These are phyloP conservation scores for Pterocarpus macrocarpus DNA, from an alignment of 306 rosid species.

Conservation along the genomic window DNA sequence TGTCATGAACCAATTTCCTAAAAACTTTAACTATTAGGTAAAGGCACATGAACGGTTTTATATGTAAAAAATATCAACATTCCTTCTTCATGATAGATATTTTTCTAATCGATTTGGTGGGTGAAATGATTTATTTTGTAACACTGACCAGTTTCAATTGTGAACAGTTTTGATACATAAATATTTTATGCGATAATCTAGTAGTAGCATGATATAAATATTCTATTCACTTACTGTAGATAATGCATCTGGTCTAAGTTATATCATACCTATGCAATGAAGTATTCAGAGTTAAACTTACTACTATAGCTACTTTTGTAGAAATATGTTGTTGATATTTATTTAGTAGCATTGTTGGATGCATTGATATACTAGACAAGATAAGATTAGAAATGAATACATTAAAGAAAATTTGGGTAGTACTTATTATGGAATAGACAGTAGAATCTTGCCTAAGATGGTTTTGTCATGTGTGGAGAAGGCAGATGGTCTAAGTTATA, in stretches of 20 bases:
- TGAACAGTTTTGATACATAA: constrained; percentile 14
- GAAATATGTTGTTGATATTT: constrained; percentile 19
- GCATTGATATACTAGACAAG: not conserved
- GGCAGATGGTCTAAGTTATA: constrained; percentile 15
- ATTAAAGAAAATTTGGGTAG: not conserved
- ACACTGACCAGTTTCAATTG: constrained; percentile 31
- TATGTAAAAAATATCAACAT: not conserved
- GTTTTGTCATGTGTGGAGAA: not conserved
- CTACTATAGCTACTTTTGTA: constrained; percentile 6
- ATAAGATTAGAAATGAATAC: not conserved
- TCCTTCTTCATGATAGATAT: not conserved
- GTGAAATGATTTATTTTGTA: constrained; percentile 11
- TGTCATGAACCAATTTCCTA: too few relatives aligned
- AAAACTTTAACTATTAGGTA: too few relatives aligned
- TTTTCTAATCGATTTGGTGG: constrained; percentile 14
- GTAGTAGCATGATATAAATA: constrained; percentile 6
- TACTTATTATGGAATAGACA: not conserved
- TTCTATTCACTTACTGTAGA: constrained; percentile 14
- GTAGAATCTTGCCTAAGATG: not conserved
- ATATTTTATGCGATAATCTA: constrained; percentile 11
- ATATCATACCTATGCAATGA: constrained; percentile 24
- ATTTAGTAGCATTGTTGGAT: not conserved
- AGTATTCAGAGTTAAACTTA: constrained; percentile 31
- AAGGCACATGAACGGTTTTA: not conserved
- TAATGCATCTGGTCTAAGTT: constrained; percentile 17